Evolutionary conservation across 306 rosid species (phyloP).

Genomic region (Hippophae rhamnoides): DNA sequence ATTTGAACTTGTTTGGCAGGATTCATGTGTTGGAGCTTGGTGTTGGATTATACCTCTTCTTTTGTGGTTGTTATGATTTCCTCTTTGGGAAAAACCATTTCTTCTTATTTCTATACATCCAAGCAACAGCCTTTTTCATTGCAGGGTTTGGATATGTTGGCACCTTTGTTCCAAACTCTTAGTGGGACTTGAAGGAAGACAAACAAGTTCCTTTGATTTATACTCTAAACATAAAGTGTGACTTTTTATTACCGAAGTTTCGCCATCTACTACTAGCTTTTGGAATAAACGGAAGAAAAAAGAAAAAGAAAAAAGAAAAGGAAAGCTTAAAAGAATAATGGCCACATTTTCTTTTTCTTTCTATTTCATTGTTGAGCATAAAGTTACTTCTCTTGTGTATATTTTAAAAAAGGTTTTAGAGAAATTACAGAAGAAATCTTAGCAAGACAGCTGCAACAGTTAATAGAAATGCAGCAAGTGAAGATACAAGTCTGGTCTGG

Average conservation of each 20-base stretch:
- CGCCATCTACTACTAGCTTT: constrained; percentile 20
- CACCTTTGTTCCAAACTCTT: constrained; percentile 59
- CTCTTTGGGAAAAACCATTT: constrained; percentile 53
- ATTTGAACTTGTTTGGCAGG: constrained; percentile 23
- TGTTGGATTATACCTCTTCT: constrained; percentile 59
- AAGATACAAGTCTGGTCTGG: constrained; percentile 14
- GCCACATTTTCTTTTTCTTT: constrained; percentile 19
- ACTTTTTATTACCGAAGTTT: constrained; percentile 17
- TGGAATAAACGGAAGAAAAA: constrained; percentile 8
- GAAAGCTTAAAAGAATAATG: constrained; percentile 12
- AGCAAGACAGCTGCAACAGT: constrained; percentile 24
- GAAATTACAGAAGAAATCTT: constrained; percentile 27
- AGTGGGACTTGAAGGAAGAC: constrained; percentile 15
- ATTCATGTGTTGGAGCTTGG: constrained; percentile 56
- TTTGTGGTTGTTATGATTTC: constrained; percentile 56
- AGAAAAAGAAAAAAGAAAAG: constrained; percentile 5
- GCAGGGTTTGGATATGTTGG: constrained; percentile 77
- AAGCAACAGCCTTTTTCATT: constrained; percentile 62
- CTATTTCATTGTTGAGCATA: constrained; percentile 18
- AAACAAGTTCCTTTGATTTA: constrained; percentile 11
- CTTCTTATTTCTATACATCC: constrained; percentile 59
- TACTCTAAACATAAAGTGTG: constrained; percentile 10
- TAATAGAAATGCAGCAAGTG: constrained; percentile 11
- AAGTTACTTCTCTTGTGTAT: constrained; percentile 50
- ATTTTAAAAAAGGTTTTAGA: constrained; percentile 27